Evolutionary conservation across 768 basidiomycete species (phyloP).

Genomic region (Podaxis mareebaensis): DNA sequence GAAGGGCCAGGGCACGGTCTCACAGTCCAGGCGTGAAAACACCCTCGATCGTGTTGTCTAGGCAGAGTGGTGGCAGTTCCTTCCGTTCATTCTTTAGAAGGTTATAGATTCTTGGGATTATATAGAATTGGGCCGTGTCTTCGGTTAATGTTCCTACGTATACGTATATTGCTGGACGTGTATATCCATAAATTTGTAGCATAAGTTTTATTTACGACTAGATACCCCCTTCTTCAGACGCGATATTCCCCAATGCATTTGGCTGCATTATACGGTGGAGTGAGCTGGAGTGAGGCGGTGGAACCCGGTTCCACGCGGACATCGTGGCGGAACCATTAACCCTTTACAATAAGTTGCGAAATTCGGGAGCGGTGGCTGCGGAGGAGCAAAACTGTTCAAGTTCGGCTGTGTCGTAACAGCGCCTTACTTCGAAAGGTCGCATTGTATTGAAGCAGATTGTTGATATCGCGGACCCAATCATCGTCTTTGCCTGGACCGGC

Average conservation of each 20-base stretch:
- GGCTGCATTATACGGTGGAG: background rate
- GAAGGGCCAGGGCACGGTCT: background rate
- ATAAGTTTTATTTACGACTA: background rate
- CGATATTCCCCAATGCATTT: background rate
- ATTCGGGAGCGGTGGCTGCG: background rate
- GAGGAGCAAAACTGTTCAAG: conserved; percentile 32
- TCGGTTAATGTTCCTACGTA: background rate
- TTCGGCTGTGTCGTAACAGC: conserved; percentile 71
- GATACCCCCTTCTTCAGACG: background rate
- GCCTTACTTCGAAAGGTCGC: conserved; percentile 92
- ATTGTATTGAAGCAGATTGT: conserved; percentile 92
- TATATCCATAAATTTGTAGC: background rate
- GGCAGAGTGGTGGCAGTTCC: background rate
- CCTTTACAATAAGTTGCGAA: too few species aligned
- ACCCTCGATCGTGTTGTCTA: background rate
- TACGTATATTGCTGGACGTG: background rate
- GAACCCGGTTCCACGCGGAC: background rate
- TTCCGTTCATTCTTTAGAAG: background rate
- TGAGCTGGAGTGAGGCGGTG: background rate
- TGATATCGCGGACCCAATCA: conserved; percentile 97
- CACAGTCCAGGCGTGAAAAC: background rate
- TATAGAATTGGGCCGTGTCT: background rate
- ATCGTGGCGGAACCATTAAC: background rate
- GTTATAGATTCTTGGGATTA: background rate
- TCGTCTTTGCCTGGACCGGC: conserved; percentile 81